Evolutionary conservation across 2,329 filamentous ascomycete genomes (phyloP), one percentile per base, ranked within the genome.

Genomic region (Zymoseptoria tritici): DNA sequence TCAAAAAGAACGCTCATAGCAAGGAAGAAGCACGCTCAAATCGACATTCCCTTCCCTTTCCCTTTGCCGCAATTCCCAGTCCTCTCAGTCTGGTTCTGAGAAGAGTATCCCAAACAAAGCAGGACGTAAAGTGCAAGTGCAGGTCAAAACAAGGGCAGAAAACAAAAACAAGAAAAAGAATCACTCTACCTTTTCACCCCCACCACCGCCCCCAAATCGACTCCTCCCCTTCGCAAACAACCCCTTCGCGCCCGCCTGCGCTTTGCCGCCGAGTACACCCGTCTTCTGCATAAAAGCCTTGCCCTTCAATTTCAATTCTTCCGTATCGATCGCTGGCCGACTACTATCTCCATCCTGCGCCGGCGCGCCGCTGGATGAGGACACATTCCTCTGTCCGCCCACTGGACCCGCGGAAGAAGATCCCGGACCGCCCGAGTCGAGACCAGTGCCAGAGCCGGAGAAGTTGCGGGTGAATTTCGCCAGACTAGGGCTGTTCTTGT

Each of bases 211-310:
- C n/a, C 60, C 60, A 70, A 96, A 85, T 75, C 90, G 93, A 77
- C 84, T 93, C 77, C 89, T 93, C 67, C 92, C 90, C 78, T 96
- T 96, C 66, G 89, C 91, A 74, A 97, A 87, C 64, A 97, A 76
- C 56, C 92, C 93, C 78, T 96, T 96, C 54, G 92, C 91, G 60
- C 91, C 90, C 72, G 90, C 91, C 64, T 84, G 83, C 31, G 85
- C 85, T 70, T 87, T 87, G 22, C 85, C 85, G 61, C 86, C 83
- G 60, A 88, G 78, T 19, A 85, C 77, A 57, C 90, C 91, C 57
- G 92, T 92, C 21, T 88, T 87, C 65, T 94, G 89, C 71, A 97
- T 81, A 26, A 97, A 78, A 69, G 95, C 91, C 77, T 96, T 97
- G 73, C 92, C 87, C 78, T 92, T 93, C 49, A 86, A 83, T 67